A percentile compares a stretch with the other conserved stretches of the same genome.
Evolutionary conservation across 1,284 basidiomycete species (phyloP).

Genomic region (Apiotrichum montevideense): DNA sequence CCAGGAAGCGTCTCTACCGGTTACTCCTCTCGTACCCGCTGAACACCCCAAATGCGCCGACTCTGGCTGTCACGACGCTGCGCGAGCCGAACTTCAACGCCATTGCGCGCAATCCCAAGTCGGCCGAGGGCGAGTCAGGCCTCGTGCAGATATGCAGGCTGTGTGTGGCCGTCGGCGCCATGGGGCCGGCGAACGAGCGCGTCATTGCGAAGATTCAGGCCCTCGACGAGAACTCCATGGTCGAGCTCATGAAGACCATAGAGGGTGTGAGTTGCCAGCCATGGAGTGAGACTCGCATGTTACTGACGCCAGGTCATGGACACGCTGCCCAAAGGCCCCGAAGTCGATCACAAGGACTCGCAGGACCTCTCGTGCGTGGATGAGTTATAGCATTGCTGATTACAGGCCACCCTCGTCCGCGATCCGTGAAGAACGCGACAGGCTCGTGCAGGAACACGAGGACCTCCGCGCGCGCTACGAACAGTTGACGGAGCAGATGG

Average conservation of each 20-base stretch:
- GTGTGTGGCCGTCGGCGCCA: constrained; percentile 35
- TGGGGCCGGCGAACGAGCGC: constrained; percentile 41
- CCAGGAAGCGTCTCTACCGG: constrained; percentile 42
- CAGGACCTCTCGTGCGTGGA: constrained; percentile 6
- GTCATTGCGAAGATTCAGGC: constrained; percentile 42
- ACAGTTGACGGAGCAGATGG: constrained; percentile 38
- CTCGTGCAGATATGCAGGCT: constrained; percentile 35
- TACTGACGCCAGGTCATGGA: constrained; percentile 25
- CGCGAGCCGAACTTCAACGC: constrained; percentile 40
- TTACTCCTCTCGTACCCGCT: constrained; percentile 39
- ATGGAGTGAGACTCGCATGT: not conserved
- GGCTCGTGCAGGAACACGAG: constrained; percentile 37
- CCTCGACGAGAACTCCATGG: constrained; percentile 38
- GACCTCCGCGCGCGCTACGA: constrained; percentile 33
- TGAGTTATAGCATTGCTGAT: not conserved
- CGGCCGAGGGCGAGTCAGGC: constrained; percentile 25
- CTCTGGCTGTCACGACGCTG: constrained; percentile 29
- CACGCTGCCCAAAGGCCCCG: constrained; percentile 24
- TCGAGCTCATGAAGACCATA: constrained; percentile 43
- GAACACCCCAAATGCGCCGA: constrained; percentile 30
- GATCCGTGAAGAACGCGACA: constrained; percentile 31
- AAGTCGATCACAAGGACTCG: constrained; percentile 5
- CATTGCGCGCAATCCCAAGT: constrained; percentile 32
- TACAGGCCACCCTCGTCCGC: constrained; percentile 14
- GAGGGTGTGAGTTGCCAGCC: constrained; percentile 30